Base-by-base conservation (phyloP, 2,329 filamentous ascomycete genomes). In the Penicillium oxalicum region DNA sequence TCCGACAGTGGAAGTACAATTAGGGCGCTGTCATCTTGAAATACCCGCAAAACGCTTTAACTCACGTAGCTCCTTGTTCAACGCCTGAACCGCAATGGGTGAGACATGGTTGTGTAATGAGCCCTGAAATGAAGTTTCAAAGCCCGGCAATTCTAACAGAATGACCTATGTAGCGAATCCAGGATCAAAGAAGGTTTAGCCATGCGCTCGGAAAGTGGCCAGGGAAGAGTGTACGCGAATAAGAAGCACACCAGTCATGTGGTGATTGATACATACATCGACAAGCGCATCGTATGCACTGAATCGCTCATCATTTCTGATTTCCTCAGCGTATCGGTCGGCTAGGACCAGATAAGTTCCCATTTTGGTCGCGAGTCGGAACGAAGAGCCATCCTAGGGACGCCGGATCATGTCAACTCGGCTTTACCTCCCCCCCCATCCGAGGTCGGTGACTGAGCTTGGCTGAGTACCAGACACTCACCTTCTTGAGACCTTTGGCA, bases 271-370 rank as follows among this genome's bases (percentile, higher is more conserved):
- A 18, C 18, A 18, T 18, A 18, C 18, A 18, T 18, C 18, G 18
- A 18, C 18, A 18, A 18, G 18, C 18, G 43, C 43, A 25, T 45
- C 43, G 29, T 32, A 45, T 7, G 43, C 43, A 32, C 43, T 45
- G 29, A 45, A 45, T 32, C 43, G 13, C 6, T 45, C 43, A 45
- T 45, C 43, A 34, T 45, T 45, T 38, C 35, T 45, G 12, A 45
- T 32, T 39, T 45, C 43, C 25, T 45, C 43, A 9, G 43, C 43
- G n/a, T 45, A 45, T 12, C 35, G 34, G 35, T 45, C 43, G 2
- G 43, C 11, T 5, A 45, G 35, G 18, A 45, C 33, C 26, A 45
- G 13, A 33, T 45, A 45, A 24, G 35, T 39, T 8, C 43, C 43
- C 43, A 45, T 45, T n/a, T 45, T 45, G 12, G 43, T 45, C n/a